phyloP scores from a whole-genome alignment of 805 yeast genomes.

The Lachancea mirantina region DNA sequence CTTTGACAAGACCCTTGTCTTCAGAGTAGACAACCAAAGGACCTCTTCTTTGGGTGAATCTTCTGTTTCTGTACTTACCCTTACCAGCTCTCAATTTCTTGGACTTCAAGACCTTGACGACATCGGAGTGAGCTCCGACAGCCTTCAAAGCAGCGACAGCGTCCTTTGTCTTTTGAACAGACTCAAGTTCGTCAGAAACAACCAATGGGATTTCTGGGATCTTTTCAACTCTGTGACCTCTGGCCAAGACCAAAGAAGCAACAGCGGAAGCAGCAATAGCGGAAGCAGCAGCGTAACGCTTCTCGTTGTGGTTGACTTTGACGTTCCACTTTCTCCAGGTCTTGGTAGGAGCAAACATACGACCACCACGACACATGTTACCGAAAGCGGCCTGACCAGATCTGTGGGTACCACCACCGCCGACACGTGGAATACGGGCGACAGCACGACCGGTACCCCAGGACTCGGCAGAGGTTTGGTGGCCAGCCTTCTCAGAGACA shows the following conservation, averaged over 20 bases:
- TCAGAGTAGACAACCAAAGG: constrained; percentile 97
- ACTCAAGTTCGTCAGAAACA: constrained; percentile 87
- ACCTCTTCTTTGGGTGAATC: constrained; percentile 99
- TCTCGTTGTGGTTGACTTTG: constrained; percentile 99
- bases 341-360: constrained; percentile 99
- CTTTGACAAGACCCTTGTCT: constrained; percentile 97
- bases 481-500: constrained; percentile 98
- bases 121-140: constrained; percentile 97
- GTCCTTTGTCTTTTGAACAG: constrained; percentile 93
- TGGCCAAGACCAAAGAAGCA: constrained; percentile 95
- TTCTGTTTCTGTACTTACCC: constrained; percentile 99
- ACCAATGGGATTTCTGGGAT: constrained; percentile 98
- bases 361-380: constrained; percentile 99
- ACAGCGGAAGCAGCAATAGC: constrained; percentile 99
- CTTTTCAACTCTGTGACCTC: constrained; percentile 99
- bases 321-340: constrained; percentile 99
- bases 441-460: constrained; percentile 99
- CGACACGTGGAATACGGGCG: constrained; percentile 99
- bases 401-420: constrained; percentile 99
- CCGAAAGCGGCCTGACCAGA: constrained; percentile 99
- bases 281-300: constrained; percentile 99
- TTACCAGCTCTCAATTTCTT: constrained; percentile 99
- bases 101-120: constrained; percentile 95
- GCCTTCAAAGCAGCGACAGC: constrained; percentile 98
- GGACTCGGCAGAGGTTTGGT: constrained; percentile 99